Conservation (phyloP, 805 yeast genomes). For the Kuraishia piskuri region DNA sequence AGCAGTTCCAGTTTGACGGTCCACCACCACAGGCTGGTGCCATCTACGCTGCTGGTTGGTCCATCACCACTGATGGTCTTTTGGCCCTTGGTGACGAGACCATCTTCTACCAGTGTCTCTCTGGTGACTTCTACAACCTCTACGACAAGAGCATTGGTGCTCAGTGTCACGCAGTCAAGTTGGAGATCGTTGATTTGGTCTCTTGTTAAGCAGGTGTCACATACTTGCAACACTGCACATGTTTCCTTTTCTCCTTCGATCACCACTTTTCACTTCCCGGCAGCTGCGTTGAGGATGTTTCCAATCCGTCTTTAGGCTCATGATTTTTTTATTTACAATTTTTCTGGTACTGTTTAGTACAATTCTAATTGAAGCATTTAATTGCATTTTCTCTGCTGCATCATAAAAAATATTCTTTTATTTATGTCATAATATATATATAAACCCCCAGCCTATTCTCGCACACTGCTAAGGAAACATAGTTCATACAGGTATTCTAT, state of each 20-base stretch:
- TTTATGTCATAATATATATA: neutral
- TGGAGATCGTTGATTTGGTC: slow-evolving; percentile 35
- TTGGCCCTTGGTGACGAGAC: slow-evolving; percentile 42
- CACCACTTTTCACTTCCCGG: neutral
- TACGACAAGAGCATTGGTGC: slow-evolving; percentile 38
- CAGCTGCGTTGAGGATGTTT: neutral
- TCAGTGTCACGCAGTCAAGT: slow-evolving; percentile 37
- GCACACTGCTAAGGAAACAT: too few species aligned
- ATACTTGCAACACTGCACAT: neutral
- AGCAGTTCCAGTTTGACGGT: slow-evolving; percentile 60
- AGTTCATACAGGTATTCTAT: too few species aligned
- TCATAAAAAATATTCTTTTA: neutral
- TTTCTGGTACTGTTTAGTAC: neutral
- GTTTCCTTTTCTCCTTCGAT: neutral
- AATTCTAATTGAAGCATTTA: neutral
- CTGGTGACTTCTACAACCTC: slow-evolving; percentile 50
- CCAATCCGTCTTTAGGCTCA: neutral
- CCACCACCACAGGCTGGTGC: slow-evolving; percentile 59
- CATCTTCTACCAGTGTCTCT: slow-evolving; percentile 44
- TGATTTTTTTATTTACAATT: neutral
- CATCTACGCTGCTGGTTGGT: slow-evolving; percentile 44
- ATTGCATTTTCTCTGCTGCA: neutral
- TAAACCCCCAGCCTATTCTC: too few species aligned
- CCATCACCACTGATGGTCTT: slow-evolving; percentile 32
- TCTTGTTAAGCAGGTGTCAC: slow-evolving; percentile 22